Conservation (phyloP, 305 asterid species). For the Fraxinus velutina region DNA sequence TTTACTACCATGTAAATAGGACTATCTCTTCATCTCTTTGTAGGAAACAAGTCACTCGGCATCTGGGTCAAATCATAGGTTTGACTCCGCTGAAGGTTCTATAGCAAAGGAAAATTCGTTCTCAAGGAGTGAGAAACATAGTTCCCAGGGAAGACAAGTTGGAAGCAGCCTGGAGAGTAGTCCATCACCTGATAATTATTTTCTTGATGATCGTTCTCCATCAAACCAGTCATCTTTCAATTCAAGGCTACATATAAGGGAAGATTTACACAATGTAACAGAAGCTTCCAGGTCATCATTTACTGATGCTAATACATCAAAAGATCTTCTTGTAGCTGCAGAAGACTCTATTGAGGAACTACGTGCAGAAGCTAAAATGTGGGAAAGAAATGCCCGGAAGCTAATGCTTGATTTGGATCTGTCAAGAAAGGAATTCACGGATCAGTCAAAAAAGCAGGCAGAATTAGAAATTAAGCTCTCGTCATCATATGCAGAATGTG, state of each 20-base stretch:
- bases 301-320: constrained; percentile 41
- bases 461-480: constrained; percentile 65
- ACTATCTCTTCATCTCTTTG: constrained; percentile 20
- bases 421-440: constrained; percentile 52
- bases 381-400: constrained; percentile 92
- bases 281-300: constrained; percentile 34
- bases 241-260: constrained; percentile 31
- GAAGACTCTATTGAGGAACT: constrained; percentile 72
- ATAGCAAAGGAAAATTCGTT: constrained; percentile 24
- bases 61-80: constrained; percentile 37
- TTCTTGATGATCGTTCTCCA: constrained; percentile 35
- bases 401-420: constrained; percentile 71
- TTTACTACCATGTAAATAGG: not conserved
- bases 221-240: constrained; percentile 39
- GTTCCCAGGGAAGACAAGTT: constrained; percentile 26
- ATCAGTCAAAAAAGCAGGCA: constrained; percentile 61
- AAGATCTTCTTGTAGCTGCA: constrained; percentile 59
- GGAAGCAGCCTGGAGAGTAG: constrained; percentile 32
- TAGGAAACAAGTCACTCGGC: constrained; percentile 54
- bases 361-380: constrained; percentile 85
- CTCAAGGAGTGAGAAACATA: constrained; percentile 28
- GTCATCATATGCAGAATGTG: constrained; percentile 51
- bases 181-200: constrained; percentile 36
- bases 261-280: constrained; percentile 36
- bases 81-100: constrained; percentile 35